Evolutionary conservation across 2,329 filamentous ascomycete genomes (phyloP).

Genomic region (Ophiostoma ulmi): DNA sequence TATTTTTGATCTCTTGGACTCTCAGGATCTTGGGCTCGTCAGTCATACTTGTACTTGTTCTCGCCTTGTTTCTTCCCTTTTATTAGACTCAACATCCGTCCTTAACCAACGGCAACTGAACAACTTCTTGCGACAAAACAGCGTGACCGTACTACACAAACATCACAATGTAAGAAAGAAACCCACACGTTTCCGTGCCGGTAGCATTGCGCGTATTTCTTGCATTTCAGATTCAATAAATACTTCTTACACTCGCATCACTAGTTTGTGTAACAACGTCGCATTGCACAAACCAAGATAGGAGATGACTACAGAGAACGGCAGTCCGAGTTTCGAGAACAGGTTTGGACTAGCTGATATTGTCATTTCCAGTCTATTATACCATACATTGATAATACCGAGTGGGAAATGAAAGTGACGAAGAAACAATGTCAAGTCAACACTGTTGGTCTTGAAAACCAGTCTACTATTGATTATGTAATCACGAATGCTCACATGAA

Average conservation of each 20-base stretch:
- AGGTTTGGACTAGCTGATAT: background rate
- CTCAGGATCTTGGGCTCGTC: background rate
- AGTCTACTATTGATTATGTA: background rate
- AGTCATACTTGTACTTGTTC: background rate
- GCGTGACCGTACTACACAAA: background rate
- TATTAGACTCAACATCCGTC: background rate
- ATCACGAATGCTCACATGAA: background rate
- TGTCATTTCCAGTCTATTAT: background rate
- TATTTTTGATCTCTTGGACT: background rate
- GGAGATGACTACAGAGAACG: background rate
- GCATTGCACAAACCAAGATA: background rate
- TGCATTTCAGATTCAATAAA: background rate
- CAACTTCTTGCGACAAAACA: background rate
- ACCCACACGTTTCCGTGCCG: background rate
- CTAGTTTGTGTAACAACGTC: background rate
- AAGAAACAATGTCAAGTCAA: background rate
- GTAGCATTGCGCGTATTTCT: background rate
- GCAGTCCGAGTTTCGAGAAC: background rate
- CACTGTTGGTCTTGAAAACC: background rate
- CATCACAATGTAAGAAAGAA: background rate
- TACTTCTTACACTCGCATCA: background rate
- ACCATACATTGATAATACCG: background rate
- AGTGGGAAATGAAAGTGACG: background rate
- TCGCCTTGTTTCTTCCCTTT: background rate
- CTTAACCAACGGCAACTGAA: background rate